Evolutionary conservation across 2,329 filamentous ascomycete genomes (phyloP).

Genomic region (Coniochaeta sp.): DNA sequence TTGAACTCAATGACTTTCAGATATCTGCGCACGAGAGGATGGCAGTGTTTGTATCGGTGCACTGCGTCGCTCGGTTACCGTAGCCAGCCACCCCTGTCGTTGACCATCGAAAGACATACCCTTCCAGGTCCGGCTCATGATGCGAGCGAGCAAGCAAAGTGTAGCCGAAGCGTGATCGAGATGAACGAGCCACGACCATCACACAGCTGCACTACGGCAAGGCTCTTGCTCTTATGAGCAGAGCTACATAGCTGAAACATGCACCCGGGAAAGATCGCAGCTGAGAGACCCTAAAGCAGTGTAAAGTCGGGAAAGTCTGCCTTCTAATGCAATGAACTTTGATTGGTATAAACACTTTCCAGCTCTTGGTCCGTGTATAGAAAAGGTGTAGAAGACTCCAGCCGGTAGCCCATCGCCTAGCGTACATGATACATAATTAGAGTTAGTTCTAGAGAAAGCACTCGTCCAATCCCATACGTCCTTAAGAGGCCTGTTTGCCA

Average conservation of each 20-base stretch:
- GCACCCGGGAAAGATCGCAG: background rate
- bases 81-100: background rate
- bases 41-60: background rate
- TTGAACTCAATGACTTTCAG: background rate
- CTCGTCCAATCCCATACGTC: background rate
- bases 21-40: background rate
- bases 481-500: background rate
- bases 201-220: background rate
- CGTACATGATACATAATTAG: slow-evolving; percentile 7
- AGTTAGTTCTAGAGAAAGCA: background rate
- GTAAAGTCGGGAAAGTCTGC: background rate
- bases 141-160: background rate
- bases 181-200: background rate
- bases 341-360: slow-evolving; percentile 21
- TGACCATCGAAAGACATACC: background rate
- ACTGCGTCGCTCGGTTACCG: background rate
- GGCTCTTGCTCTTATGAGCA: background rate
- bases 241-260: background rate
- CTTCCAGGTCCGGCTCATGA: background rate
- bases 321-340: background rate
- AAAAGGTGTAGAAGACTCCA: background rate
- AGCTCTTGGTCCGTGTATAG: slow-evolving; percentile 30
- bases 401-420: background rate
- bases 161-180: background rate
- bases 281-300: background rate